These are phyloP conservation scores for Tetrapyrgos nigripes DNA, from an alignment of 1,284 basidiomycete genomes.

Conservation along the genomic window DNA sequence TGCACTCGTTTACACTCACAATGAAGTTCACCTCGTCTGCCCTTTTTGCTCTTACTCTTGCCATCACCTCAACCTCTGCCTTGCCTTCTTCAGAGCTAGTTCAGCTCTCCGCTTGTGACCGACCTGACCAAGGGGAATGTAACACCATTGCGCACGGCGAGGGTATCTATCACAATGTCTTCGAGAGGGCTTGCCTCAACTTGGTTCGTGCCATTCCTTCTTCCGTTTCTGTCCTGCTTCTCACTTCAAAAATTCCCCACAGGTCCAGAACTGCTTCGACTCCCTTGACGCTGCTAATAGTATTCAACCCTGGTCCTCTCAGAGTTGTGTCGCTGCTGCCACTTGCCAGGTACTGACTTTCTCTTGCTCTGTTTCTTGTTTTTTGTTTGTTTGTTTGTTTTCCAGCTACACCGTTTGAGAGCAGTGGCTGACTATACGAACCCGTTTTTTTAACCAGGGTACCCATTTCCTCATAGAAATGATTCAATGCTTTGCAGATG, in stretches of 20 bases:
- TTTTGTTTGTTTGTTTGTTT: too few relatives aligned
- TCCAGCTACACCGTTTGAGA: too few relatives aligned
- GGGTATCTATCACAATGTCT: constrained; percentile 6
- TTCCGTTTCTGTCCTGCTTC: not conserved
- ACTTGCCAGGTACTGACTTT: too few relatives aligned
- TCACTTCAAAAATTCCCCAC: not conserved
- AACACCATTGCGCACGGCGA: not conserved
- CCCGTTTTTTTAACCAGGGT: too few relatives aligned
- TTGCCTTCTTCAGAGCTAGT: constrained; percentile 1
- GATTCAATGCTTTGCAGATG: constrained; percentile 10
- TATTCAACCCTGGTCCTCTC: constrained; percentile 5
- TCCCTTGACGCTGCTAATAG: not conserved
- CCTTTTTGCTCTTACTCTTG: too few relatives aligned
- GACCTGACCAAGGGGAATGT: not conserved
- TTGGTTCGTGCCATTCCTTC: not conserved
- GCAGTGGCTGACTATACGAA: too few relatives aligned
- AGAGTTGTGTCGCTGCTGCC: constrained; percentile 13
- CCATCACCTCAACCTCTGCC: not conserved
- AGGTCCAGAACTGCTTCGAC: constrained; percentile 10
- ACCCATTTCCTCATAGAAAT: constrained; percentile 5
- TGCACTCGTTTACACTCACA: too few relatives aligned
- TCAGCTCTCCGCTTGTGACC: not conserved
- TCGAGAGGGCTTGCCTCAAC: constrained; percentile 7
- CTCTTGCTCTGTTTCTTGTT: too few relatives aligned
- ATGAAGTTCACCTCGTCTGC: too few relatives aligned